Percentiles rank a stretch among this genome's conserved stretches.
Conservation (phyloP, 352 stramenopile species). For the Phytopythium kandeliae region DNA sequence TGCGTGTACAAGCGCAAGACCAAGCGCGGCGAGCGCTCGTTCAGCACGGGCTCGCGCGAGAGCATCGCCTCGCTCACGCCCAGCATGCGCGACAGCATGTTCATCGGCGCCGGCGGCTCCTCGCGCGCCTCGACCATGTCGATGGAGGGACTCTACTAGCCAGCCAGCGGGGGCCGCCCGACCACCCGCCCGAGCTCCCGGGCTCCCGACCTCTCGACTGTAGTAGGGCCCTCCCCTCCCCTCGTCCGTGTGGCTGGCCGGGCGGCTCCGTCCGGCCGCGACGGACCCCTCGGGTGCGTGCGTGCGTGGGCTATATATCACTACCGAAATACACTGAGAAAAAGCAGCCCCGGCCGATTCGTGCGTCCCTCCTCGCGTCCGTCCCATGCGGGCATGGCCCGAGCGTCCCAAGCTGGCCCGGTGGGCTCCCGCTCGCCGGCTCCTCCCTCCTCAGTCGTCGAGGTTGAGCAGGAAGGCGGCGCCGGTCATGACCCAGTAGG, state of each 20-base stretch:
- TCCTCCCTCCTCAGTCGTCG: conserved; percentile 35
- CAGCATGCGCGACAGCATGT: conserved; percentile 75
- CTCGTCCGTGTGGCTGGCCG: too few species aligned
- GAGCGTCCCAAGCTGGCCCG: too few species aligned
- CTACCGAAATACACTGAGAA: conserved; percentile 1
- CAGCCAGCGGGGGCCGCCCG: too few species aligned
- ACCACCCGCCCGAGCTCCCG: too few species aligned
- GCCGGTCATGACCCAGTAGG: conserved; percentile 92
- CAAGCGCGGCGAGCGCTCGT: conserved; percentile 66
- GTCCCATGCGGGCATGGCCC: too few species aligned
- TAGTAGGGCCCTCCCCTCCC: too few species aligned
- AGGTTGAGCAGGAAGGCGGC: conserved; percentile 92
- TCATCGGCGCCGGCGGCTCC: conserved; percentile 32
- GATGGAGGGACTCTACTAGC: conserved; percentile 30
- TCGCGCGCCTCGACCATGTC: conserved; percentile 69
- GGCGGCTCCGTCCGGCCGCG: too few species aligned
- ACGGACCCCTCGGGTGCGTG: too few species aligned
- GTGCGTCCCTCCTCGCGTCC: too few species aligned
- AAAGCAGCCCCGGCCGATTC: too few species aligned
- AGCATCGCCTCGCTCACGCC: conserved; percentile 76
- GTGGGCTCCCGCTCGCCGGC: too few species aligned
- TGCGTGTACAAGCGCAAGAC: conserved; percentile 88
- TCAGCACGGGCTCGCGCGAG: conserved; percentile 57
- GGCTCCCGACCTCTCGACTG: too few species aligned
- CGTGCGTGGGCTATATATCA: conserved; percentile 2